phyloP scores from a whole-genome alignment of 495 filamentous ascomycete species.

The Neurospora sp. region DNA sequence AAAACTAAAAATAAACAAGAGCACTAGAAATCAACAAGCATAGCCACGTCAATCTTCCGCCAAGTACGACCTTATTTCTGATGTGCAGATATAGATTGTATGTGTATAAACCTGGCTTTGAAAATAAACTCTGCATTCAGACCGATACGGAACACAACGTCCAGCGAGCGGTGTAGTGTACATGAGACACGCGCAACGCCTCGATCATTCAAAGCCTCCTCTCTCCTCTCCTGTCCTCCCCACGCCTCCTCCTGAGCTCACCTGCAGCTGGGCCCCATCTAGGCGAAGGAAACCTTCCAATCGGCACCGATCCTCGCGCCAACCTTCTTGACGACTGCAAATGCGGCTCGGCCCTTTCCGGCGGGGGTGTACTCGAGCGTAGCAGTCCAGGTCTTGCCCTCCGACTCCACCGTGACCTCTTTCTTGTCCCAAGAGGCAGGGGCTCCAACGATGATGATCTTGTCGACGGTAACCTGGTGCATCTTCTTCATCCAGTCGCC shows the following conservation, averaged over 20 bases:
- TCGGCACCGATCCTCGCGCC: slow-evolving; percentile 64
- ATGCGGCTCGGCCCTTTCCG: slow-evolving; percentile 53
- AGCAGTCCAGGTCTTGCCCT: slow-evolving; percentile 51
- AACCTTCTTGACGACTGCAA: slow-evolving; percentile 74
- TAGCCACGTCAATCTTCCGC: background rate
- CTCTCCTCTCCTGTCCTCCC: background rate
- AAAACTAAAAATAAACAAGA: background rate
- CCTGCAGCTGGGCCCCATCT: background rate
- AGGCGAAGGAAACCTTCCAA: slow-evolving; percentile 60
- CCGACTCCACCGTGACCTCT: slow-evolving; percentile 57
- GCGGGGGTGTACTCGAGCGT: slow-evolving; percentile 52
- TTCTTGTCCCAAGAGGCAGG: slow-evolving; percentile 60
- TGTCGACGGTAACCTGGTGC: slow-evolving; percentile 67
- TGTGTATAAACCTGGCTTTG: background rate
- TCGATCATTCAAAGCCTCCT: background rate
- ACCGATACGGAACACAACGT: background rate
- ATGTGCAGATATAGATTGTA: background rate
- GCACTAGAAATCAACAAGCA: background rate
- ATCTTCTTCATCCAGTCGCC: slow-evolving; percentile 67
- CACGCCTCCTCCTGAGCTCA: background rate
- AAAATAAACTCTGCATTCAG: background rate
- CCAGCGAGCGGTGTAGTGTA: background rate
- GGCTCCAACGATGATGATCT: slow-evolving; percentile 70
- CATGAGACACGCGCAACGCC: background rate
- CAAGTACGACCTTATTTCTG: background rate